phyloP scores from a whole-genome alignment of 768 basidiomycete species.

The Dioszegia hungarica region DNA sequence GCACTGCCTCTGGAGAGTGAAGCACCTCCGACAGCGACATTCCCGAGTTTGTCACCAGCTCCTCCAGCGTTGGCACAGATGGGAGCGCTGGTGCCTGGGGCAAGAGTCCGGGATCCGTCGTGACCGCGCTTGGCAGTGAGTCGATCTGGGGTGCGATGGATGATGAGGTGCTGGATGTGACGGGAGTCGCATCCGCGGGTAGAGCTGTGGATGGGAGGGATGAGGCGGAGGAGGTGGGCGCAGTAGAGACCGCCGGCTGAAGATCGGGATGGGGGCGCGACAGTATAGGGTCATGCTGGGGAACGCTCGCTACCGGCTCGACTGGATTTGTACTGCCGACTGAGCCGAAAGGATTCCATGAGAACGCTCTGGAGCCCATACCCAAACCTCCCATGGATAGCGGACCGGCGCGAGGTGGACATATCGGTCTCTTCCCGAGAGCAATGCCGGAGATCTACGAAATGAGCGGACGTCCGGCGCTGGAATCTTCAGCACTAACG shows the following conservation, averaged over 20 bases:
- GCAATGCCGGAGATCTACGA: conserved; percentile 22
- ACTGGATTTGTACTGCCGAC: not conserved
- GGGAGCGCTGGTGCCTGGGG: conserved; percentile 10
- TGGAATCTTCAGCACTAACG: too few relatives aligned
- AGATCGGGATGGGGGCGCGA: conserved; percentile 31
- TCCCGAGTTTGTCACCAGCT: conserved; percentile 24
- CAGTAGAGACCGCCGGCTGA: too few relatives aligned
- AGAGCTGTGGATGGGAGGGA: not conserved
- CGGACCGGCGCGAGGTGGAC: not conserved
- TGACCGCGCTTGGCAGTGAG: conserved; percentile 3
- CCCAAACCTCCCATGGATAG: not conserved
- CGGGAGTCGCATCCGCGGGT: not conserved
- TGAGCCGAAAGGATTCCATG: conserved; percentile 6
- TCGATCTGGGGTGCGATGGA: conserved; percentile 2
- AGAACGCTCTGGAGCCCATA: not conserved
- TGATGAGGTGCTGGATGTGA: conserved; percentile 10
- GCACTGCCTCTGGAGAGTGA: conserved; percentile 42
- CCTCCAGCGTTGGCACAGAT: conserved; percentile 20
- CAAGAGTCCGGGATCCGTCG: conserved; percentile 15
- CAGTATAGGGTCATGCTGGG: conserved; percentile 25
- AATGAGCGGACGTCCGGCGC: not conserved
- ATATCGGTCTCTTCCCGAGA: conserved; percentile 27
- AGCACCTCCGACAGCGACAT: conserved; percentile 36
- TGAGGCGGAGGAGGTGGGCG: not conserved
- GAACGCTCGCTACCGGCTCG: not conserved